Base-by-base conservation (phyloP, 495 filamentous ascomycete species). In the Corynascus novoguineensis region DNA sequence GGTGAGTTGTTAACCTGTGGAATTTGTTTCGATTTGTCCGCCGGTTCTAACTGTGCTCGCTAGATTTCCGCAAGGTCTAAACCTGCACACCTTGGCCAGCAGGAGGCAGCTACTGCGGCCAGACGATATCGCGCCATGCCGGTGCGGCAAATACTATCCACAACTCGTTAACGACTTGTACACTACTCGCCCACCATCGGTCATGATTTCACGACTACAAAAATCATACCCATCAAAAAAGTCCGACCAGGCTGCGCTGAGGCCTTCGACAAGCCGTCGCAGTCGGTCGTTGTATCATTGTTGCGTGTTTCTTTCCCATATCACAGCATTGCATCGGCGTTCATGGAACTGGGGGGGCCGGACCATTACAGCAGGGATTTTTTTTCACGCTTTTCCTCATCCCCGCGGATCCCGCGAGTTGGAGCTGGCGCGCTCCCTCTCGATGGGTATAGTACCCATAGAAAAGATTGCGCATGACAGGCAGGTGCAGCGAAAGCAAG, bases 251-350 rank as follows among this genome's bases (percentile, higher is more conserved):
- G 17, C 44, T 28, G 44, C 15, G 40, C 40, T 44, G 40, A 44
- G 24, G 40, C 21, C 40, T 15, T 7, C 15, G 1, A 40, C 5
- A 29, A 35, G 63, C 57, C 34, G 45, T 40, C 12, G 60, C 42
- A 58, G 58, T 47, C 38, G 45, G 53, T 42, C 55, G 44, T 51
- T 75, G 73, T 75, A 72, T 66, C 68, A 73, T 25, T 34, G 35
- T 67, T 68, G 64, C 22, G 60, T 68, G 64, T 57, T 55, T 56
- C 52, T 59, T 58, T 51, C 15, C 45, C 40, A 42, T 51, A 51
- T 45, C 48, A 55, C 64, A 74, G 78, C 80, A 82, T 82, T 78
- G 79, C 78, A 81, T 61, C 71, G 78, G 80, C 80, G 78, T 79
- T 62, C 14, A 24, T n/a, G 31, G 55, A 32, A 40, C 1, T n/a